Conservation (phyloP, 257 asterid genomes). For the Ilex aquifolium region DNA sequence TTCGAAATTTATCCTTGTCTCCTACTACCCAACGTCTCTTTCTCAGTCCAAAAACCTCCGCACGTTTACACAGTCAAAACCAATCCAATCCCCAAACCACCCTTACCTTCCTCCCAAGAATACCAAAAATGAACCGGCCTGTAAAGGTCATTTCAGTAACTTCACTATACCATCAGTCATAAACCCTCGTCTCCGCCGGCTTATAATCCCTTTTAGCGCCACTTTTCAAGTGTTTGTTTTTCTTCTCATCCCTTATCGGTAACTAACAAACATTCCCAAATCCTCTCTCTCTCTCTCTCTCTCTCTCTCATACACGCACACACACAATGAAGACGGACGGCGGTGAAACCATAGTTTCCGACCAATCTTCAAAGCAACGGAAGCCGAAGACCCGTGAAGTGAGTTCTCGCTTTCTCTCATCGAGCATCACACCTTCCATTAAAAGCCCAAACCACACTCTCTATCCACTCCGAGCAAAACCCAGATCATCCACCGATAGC, state of each 20-base stretch:
- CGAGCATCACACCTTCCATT: slow-evolving; percentile 22
- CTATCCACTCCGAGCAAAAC: slow-evolving; percentile 27
- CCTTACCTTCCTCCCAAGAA: not conserved
- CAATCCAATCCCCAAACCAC: slow-evolving; percentile 5
- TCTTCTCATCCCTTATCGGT: not conserved
- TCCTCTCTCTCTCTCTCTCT: not conserved
- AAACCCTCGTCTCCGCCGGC: slow-evolving; percentile 50
- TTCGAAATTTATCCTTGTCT: too few species aligned
- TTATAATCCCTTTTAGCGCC: slow-evolving; percentile 62
- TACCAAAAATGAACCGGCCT: not conserved
- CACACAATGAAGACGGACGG: slow-evolving; percentile 37
- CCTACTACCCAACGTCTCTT: too few species aligned
- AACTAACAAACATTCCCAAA: not conserved
- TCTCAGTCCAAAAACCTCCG: not conserved
- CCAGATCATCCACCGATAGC: slow-evolving; percentile 29
- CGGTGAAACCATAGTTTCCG: slow-evolving; percentile 19
- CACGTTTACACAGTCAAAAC: not conserved
- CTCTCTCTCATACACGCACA: slow-evolving; percentile 9
- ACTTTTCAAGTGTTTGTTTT: slow-evolving; percentile 28
- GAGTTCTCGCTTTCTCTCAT: slow-evolving; percentile 63
- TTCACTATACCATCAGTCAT: slow-evolving; percentile 7
- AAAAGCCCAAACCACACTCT: slow-evolving; percentile 27
- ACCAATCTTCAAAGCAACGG: slow-evolving; percentile 26
- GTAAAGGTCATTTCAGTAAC: slow-evolving; percentile 29
- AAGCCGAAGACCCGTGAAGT: slow-evolving; percentile 59